Base-by-base conservation (phyloP, 106 monocot species). In the Agapanthus africanus region DNA sequence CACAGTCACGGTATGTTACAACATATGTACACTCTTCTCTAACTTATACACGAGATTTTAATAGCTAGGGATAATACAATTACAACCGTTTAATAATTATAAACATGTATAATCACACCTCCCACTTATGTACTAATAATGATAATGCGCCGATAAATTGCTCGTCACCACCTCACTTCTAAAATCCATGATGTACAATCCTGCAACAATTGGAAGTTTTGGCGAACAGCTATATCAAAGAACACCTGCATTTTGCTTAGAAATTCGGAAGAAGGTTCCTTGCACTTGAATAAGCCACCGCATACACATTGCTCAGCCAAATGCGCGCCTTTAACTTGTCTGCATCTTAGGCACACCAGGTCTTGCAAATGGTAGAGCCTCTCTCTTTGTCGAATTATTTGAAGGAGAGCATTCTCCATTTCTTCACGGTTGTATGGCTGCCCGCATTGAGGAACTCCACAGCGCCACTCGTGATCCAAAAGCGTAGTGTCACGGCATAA, bases 291-390 rank as follows among this genome's bases (percentile, higher is more conserved):
- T 22, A 78, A 76, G 42, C 95, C 95, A 35, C 91, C 94, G 11
- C 94, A 95, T 0, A 62, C 70, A 44, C 97, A 97, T 40, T 97
- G 97, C 74, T 84, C 84, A 1, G 84, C 76, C 37, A 97, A 71
- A 66, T 91, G 92, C 19, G 79, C 80, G 6, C 79, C 91, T 70
- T 97, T 97, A 21, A 97, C 73, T 64, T 84, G 89, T 41, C 80
- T 79, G 70, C 97, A 97, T 21, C 82, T 77, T 2, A 74, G 28
- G 80, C 97, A 97, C n/a, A 77, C 84, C 47, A 97, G 70, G 75
- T 97, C 97, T 77, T 97, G 97, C 72, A 97, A 73, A 73, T 97
- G 97, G 72, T 89, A 92, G 19, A 89, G 78, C 69, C 84, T 77
- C 59, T 97, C 97, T 37, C 97, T 78, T 74, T 97, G 97, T 14